Conservation (phyloP, 2,329 filamentous ascomycete genomes). For the Falciphora oryzae region DNA sequence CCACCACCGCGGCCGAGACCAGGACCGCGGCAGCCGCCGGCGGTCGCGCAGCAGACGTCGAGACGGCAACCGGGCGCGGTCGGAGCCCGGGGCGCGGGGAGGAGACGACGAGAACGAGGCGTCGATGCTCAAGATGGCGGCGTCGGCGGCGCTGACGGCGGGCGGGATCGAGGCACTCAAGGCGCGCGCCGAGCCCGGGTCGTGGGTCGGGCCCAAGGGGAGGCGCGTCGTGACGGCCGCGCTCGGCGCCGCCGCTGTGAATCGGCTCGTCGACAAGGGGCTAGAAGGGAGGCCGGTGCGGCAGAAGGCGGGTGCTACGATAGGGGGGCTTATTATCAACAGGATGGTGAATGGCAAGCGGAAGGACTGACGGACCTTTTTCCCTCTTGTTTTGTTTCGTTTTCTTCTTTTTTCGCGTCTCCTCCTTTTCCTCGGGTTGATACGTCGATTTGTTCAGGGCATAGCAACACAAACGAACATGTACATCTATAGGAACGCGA, state of each 20-base stretch:
- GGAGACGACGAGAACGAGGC: conserved; percentile 12
- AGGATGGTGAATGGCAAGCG: neutral
- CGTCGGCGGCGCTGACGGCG: conserved; percentile 19
- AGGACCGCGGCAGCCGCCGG: neutral
- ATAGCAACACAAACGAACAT: too few species aligned
- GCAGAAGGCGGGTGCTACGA: neutral
- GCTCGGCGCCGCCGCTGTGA: conserved; percentile 21
- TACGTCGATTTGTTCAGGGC: too few species aligned
- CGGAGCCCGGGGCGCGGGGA: conserved; percentile 14
- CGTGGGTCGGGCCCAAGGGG: conserved; percentile 21
- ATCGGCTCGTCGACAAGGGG: conserved; percentile 14
- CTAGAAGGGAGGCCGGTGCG: conserved; percentile 1
- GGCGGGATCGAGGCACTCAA: conserved; percentile 20
- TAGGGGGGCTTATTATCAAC: conserved; percentile 4
- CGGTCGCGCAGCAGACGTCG: neutral
- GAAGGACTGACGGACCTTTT: too few species aligned
- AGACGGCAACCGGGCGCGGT: conserved; percentile 4
- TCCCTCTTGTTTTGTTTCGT: too few species aligned
- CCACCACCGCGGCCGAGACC: conserved; percentile 7
- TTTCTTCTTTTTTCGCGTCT: too few species aligned
- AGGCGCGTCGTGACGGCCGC: conserved; percentile 22
- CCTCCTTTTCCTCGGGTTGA: too few species aligned
- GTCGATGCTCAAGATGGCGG: conserved; percentile 17
- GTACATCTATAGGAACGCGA: too few species aligned
- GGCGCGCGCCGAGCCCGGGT: conserved; percentile 16